A percentile compares a stretch with the other conserved stretches of the same genome.
Evolutionary conservation across 495 filamentous ascomycete species (phyloP).

Genomic region (Lasiosphaeris hirsuta): DNA sequence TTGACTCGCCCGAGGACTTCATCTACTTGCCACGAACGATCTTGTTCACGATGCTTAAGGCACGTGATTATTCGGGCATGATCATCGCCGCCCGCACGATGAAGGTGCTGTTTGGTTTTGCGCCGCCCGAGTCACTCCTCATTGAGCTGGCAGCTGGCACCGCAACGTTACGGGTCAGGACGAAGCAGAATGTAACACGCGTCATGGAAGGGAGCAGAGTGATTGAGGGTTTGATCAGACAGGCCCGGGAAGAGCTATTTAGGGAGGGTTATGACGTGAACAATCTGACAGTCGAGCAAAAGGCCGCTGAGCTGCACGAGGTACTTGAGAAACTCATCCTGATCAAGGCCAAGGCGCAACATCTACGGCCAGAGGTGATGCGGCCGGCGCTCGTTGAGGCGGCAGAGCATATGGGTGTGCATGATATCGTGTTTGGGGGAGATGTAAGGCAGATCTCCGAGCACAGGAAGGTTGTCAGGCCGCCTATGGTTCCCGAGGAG

Average conservation of each 20-base stretch:
- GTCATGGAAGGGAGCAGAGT: constrained; percentile 30
- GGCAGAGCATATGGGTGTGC: constrained; percentile 56
- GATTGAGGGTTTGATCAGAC: constrained; percentile 30
- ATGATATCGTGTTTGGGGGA: constrained; percentile 28
- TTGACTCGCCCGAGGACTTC: constrained; percentile 33
- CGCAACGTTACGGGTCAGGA: constrained; percentile 32
- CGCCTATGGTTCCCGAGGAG: background rate
- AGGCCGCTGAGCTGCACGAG: constrained; percentile 20
- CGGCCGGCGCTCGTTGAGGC: constrained; percentile 40
- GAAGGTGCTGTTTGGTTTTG: constrained; percentile 50
- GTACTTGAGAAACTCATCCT: constrained; percentile 37
- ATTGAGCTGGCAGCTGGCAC: constrained; percentile 40
- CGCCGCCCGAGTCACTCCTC: constrained; percentile 38
- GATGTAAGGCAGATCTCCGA: constrained; percentile 20
- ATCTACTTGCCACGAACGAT: constrained; percentile 39
- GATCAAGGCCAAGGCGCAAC: constrained; percentile 38
- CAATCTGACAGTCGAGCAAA: constrained; percentile 23
- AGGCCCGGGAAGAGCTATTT: constrained; percentile 14
- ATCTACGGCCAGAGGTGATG: constrained; percentile 34
- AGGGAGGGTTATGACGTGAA: constrained; percentile 17
- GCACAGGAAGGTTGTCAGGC: constrained; percentile 21
- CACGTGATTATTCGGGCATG: constrained; percentile 48
- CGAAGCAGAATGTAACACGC: constrained; percentile 30
- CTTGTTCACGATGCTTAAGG: constrained; percentile 44
- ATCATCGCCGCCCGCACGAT: constrained; percentile 59